Evolutionary conservation across 306 rosid species (phyloP).

Genomic region (Malus fusca): DNA sequence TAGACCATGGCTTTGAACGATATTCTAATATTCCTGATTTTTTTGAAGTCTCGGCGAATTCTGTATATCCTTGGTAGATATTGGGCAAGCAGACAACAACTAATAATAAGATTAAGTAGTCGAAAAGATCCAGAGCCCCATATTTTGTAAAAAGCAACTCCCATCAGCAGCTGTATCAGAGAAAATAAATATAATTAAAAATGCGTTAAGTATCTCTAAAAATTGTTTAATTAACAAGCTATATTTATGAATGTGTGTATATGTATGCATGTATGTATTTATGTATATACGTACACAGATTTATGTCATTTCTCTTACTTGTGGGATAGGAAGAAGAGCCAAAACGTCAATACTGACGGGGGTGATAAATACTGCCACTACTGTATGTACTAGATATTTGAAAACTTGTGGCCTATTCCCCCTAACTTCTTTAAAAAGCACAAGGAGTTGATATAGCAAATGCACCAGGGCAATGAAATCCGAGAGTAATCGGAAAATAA

Average conservation of each 20-base stretch:
- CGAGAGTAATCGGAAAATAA: constrained; percentile 5
- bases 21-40: constrained; percentile 1
- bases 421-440: too few relatives aligned
- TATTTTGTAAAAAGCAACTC: constrained; percentile 4
- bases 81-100: constrained; percentile 6
- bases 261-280: too few relatives aligned
- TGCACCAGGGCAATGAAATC: constrained; percentile 13
- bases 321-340: too few relatives aligned
- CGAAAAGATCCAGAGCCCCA: constrained; percentile 1
- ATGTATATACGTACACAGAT: too few relatives aligned
- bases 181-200: neutral
- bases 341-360: too few relatives aligned
- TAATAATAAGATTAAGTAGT: neutral
- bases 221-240: too few relatives aligned
- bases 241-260: too few relatives aligned
- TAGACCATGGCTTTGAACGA: constrained; percentile 13
- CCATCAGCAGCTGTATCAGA: neutral
- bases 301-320: too few relatives aligned
- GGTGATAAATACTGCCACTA: neutral
- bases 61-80: constrained; percentile 19
- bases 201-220: neutral
- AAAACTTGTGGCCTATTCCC: too few relatives aligned
- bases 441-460: neutral
- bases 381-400: neutral
- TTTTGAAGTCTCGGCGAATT: constrained; percentile 11